Percentiles rank a stretch among this genome's conserved stretches.
These are phyloP conservation scores for Ophiostoma sp. DNA, from an alignment of 2,329 filamentous ascomycete species.

Conservation along the genomic window DNA sequence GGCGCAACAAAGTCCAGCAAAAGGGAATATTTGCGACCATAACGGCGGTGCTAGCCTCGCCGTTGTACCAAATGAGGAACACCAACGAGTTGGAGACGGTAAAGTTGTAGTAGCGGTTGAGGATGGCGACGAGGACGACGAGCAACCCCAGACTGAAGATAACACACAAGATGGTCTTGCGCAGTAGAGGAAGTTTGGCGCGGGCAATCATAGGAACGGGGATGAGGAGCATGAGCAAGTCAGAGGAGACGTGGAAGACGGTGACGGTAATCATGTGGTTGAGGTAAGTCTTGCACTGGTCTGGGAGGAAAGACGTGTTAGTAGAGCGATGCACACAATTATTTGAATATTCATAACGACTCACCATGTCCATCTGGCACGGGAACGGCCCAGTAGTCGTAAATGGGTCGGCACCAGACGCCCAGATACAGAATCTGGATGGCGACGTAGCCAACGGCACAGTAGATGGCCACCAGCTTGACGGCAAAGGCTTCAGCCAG, in stretches of 20 bases:
- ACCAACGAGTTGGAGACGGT: conserved; percentile 54
- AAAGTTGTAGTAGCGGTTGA: conserved; percentile 65
- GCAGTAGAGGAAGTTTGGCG: conserved; percentile 39
- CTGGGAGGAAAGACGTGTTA: conserved; percentile 28
- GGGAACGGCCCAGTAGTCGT: conserved; percentile 54
- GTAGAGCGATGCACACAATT: not conserved
- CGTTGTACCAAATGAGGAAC: conserved; percentile 62
- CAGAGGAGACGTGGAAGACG: conserved; percentile 50
- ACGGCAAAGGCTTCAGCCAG: conserved; percentile 35
- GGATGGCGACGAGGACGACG: conserved; percentile 54
- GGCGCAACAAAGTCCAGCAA: conserved; percentile 57
- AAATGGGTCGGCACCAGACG: conserved; percentile 55
- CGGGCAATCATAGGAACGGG: conserved; percentile 48
- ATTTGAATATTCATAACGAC: conserved; percentile 13
- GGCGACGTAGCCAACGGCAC: conserved; percentile 28
- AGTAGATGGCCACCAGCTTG: conserved; percentile 41
- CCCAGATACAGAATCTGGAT: conserved; percentile 31
- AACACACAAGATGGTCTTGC: conserved; percentile 53
- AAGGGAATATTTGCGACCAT: conserved; percentile 63
- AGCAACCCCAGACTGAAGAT: conserved; percentile 60
- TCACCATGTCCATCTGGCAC: conserved; percentile 36
- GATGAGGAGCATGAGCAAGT: conserved; percentile 47
- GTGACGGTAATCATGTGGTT: conserved; percentile 50
- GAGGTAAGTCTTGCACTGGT: conserved; percentile 48
- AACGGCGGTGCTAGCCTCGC: conserved; percentile 59